phyloP scores from a whole-genome alignment of 177 flowering plant species.

The Vitis hybrid region DNA sequence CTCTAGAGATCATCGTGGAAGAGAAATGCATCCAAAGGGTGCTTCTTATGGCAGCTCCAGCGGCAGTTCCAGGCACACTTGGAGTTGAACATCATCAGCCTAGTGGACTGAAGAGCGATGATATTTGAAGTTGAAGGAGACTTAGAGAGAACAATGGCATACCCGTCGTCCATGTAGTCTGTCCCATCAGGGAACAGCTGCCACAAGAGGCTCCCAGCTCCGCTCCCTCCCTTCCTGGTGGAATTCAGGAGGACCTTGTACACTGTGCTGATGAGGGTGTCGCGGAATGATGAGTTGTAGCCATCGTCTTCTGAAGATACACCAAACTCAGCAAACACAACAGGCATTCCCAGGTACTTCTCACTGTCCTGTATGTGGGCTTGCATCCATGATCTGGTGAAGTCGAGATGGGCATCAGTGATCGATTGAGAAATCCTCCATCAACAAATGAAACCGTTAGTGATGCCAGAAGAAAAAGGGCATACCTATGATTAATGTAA shows the following conservation, averaged over 20 bases:
- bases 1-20: constrained; percentile 48
- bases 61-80: constrained; percentile 58
- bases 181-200: constrained; percentile 91
- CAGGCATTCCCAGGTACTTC: constrained; percentile 78
- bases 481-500: background rate
- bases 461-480: too few species aligned
- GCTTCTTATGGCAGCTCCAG: constrained; percentile 85
- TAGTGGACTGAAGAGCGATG: constrained; percentile 69
- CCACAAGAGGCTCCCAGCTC: constrained; percentile 82
- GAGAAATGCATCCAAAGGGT: constrained; percentile 34
- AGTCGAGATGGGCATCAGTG: constrained; percentile 55
- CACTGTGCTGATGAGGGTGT: constrained; percentile 53
- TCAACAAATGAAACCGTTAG: background rate
- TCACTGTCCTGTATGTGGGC: constrained; percentile 89
- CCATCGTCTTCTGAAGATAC: constrained; percentile 72
- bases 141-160: constrained; percentile 70
- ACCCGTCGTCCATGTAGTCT: constrained; percentile 94
- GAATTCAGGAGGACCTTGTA: constrained; percentile 63
- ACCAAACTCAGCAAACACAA: constrained; percentile 81
- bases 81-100: constrained; percentile 65
- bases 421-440: constrained; percentile 77
- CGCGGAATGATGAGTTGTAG: constrained; percentile 64
- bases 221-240: constrained; percentile 75
- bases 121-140: constrained; percentile 62
- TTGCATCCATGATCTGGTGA: constrained; percentile 81